These are phyloP conservation scores for Retiboletus fuscus DNA, from an alignment of 1,284 basidiomycete species.

Conservation along the genomic window DNA sequence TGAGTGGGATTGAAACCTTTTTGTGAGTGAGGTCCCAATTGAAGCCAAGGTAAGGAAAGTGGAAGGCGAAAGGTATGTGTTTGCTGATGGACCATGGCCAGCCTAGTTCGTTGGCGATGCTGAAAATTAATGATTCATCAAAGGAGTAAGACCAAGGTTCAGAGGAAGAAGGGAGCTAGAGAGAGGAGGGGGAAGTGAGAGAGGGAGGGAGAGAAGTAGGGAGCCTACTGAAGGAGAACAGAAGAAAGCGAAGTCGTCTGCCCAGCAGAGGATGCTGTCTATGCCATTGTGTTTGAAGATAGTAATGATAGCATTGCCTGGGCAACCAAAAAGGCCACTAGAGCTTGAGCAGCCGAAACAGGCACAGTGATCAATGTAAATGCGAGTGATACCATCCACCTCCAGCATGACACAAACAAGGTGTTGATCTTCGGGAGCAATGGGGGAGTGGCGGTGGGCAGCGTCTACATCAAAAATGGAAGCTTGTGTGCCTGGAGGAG, in stretches of 20 bases:
- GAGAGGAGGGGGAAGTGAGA: too few relatives aligned
- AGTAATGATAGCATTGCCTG: conserved; percentile 25
- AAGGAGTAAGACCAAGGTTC: too few relatives aligned
- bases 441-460: conserved; percentile 32
- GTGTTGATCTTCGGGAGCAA: conserved; percentile 25
- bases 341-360: conserved; percentile 35
- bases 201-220: too few relatives aligned
- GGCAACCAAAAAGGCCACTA: conserved; percentile 28
- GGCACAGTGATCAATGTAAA: conserved; percentile 26
- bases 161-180: too few relatives aligned
- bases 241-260: conserved; percentile 36
- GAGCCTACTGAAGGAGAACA: background rate
- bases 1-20: too few relatives aligned
- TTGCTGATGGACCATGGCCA: too few relatives aligned
- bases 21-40: too few relatives aligned
- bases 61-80: too few relatives aligned
- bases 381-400: background rate
- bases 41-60: too few relatives aligned
- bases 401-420: conserved; percentile 38
- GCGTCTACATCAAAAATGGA: conserved; percentile 38
- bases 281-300: conserved; percentile 19
- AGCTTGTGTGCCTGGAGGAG: conserved; percentile 35
- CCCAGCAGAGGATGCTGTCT: conserved; percentile 33
- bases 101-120: too few relatives aligned
- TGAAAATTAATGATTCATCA: too few relatives aligned